Base-by-base conservation (phyloP, 768 basidiomycete genomes). In the Hericium coralloides region DNA sequence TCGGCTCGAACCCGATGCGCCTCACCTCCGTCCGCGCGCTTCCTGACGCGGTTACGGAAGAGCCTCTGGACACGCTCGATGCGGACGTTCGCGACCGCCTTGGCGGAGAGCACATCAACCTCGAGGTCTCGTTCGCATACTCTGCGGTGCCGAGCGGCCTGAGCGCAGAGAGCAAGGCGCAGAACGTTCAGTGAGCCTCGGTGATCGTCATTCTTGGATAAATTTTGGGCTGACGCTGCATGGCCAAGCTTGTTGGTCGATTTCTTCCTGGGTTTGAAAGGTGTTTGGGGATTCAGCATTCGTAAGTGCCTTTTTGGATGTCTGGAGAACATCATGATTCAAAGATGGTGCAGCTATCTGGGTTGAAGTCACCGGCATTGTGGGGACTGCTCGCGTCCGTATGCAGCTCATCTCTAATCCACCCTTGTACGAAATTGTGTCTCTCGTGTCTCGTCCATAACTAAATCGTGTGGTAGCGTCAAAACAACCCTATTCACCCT, bases 331-430 rank as follows among this genome's bases (percentile, higher is more conserved):
- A 20, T 17, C 22, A n/a, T 6, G 53, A 22, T 72, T 77, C 17
- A 68, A 84, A 22, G 81, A 81, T 2, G 79, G 81, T 53, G 76
- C 73, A 62, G 79, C 79, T 8, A 77, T 82, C 22, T 92, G 87
- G 85, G 81, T 88, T 18, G 85, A 89, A 58, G 71, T 90, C 38
- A 83, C 84, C 37, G 80, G 81, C 5, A 70, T 87, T n/a, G 72
- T 81, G 18, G 81, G 81, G 3, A 82, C 83, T 2, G 77, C 81
- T 4, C 76, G 89, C 12, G 70, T 85, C 25, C 76, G 88, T 12
- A 72, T 89, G n/a, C 84, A 89, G 68, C 78, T 90, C 62, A 87
- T 85, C 47, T 80, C 87, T 0, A 80, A 85, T 58, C 78, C 83
- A 0, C 89, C 89, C 0, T 91, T 83, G 69, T 69, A 55, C 53